phyloP scores from a whole-genome alignment of 306 rosid species.

The Fragaria ananassa region DNA sequence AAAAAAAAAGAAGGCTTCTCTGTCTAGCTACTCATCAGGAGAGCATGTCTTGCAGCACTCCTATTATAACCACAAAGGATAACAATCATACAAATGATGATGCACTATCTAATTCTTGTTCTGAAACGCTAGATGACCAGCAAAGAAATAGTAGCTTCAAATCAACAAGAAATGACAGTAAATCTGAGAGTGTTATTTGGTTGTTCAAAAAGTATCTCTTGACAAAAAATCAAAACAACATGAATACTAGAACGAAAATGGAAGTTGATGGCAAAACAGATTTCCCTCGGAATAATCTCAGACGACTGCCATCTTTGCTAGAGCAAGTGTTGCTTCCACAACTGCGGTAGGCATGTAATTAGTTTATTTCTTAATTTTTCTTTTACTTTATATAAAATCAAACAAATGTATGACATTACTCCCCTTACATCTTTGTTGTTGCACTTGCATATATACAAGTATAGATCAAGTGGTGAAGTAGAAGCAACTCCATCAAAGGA shows the following conservation, averaged over 20 bases:
- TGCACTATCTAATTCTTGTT: background rate
- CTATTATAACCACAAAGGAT: background rate
- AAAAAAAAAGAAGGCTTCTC: background rate
- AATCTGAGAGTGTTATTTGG: constrained; percentile 20
- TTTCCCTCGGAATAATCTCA: background rate
- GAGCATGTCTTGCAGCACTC: constrained; percentile 5
- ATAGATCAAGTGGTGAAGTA: constrained; percentile 20
- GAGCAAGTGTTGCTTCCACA: constrained; percentile 14
- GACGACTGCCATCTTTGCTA: constrained; percentile 14
- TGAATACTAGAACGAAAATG: background rate
- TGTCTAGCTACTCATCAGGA: background rate
- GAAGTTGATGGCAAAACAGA: background rate
- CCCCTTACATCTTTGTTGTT: background rate
- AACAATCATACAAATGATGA: background rate
- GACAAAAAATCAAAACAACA: constrained; percentile 14
- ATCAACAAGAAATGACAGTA: background rate
- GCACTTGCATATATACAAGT: background rate
- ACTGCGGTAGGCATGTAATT: constrained; percentile 5
- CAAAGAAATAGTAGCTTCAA: background rate
- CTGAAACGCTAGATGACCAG: background rate
- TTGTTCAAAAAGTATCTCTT: constrained; percentile 32
- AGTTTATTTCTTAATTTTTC: background rate
- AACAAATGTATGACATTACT: background rate
- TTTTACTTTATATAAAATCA: background rate
- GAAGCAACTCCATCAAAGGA: background rate